Percentiles rank a stretch among this genome's conserved stretches.
Conservation (phyloP, 768 basidiomycete species). For the Dictyophora rubrovolvata region DNA sequence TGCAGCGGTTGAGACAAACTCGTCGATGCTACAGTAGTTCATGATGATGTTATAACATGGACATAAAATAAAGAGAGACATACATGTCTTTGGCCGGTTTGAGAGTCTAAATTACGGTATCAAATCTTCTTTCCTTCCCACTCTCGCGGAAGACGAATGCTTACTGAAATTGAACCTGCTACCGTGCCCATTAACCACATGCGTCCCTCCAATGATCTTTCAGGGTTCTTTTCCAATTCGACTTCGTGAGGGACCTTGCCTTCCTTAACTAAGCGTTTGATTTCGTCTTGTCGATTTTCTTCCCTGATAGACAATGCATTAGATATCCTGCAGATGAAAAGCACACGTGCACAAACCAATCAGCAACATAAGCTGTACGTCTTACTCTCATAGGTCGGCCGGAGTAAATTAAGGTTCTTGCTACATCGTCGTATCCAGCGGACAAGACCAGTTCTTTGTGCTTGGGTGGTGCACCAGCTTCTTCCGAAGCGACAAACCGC, state of each 20-base stretch:
- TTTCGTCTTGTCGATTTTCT: constrained; percentile 46
- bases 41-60: background rate
- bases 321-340: constrained; percentile 15
- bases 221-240: constrained; percentile 60
- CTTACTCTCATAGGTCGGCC: constrained; percentile 78
- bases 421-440: constrained; percentile 67
- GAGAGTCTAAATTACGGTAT: constrained; percentile 41
- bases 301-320: constrained; percentile 35
- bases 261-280: constrained; percentile 42
- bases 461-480: constrained; percentile 66
- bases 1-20: constrained; percentile 65
- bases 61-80: constrained; percentile 15
- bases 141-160: constrained; percentile 13
- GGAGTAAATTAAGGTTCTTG: constrained; percentile 62
- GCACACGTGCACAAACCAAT: constrained; percentile 38
- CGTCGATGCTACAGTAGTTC: constrained; percentile 54
- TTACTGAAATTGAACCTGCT: constrained; percentile 55
- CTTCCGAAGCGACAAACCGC: constrained; percentile 72
- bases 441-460: constrained; percentile 60
- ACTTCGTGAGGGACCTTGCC: constrained; percentile 71
- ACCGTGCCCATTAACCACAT: constrained; percentile 73
- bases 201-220: constrained; percentile 48
- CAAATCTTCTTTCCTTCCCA: background rate
- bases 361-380: constrained; percentile 66
- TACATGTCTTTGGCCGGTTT: constrained; percentile 81